phyloP scores from a whole-genome alignment of 108 stramenopile species.

The Skeletonema potamos region DNA sequence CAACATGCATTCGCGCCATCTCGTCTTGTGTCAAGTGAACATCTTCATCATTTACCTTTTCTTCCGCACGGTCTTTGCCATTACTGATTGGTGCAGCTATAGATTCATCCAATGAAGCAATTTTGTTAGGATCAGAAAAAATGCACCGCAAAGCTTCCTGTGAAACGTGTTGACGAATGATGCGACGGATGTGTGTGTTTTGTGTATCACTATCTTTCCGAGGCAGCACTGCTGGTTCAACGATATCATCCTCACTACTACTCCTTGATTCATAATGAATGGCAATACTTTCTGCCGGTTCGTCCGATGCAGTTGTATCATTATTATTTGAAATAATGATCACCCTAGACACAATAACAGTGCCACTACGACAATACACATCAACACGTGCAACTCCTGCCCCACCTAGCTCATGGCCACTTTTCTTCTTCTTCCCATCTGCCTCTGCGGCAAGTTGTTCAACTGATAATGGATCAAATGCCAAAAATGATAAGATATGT shows the following conservation, averaged over 20 bases:
- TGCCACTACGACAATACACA: constrained; percentile 68
- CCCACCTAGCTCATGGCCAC: constrained; percentile 3
- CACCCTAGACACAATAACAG: constrained; percentile 59
- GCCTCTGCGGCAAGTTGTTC: constrained; percentile 13
- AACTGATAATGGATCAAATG: constrained; percentile 15
- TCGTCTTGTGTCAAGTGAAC: constrained; percentile 1
- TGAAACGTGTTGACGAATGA: constrained; percentile 25
- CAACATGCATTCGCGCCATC: constrained; percentile 13
- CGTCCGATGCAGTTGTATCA: neutral
- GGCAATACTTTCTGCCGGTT: neutral
- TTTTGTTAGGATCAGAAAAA: constrained; percentile 14
- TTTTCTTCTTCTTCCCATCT: neutral
- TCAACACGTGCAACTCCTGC: constrained; percentile 56
- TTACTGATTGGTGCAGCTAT: neutral
- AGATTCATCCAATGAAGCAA: constrained; percentile 10
- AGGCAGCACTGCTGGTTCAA: neutral
- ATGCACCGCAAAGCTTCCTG: constrained; percentile 13
- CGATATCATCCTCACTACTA: neutral
- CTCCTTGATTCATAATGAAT: neutral
- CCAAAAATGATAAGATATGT: constrained; percentile 22
- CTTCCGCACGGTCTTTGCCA: neutral
- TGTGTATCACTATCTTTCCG: neutral
- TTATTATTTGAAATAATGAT: constrained; percentile 4
- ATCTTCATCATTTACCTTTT: neutral
- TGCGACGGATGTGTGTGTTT: constrained; percentile 11